Base-by-base conservation (phyloP, 1,139 yeast species). In the Geotrichum carabidarum region DNA sequence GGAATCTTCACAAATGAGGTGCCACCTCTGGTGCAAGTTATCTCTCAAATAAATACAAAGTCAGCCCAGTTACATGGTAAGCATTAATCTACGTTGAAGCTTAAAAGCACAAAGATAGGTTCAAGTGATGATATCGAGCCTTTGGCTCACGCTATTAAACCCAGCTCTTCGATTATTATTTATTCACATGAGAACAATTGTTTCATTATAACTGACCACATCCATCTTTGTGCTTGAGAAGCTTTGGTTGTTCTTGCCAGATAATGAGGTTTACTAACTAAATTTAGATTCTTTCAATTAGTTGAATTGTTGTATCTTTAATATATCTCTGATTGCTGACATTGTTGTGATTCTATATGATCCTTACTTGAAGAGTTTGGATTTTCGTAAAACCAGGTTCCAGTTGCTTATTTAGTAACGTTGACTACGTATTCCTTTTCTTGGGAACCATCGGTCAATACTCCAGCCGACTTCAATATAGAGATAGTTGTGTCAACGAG, bases 401-500 rank as follows among this genome's bases (percentile, higher is more conserved):
- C 12, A 12, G 11, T 4, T 34, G 34, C 11, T 18, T 40, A 40
- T 8, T 40, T 40, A 8, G 27, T 40, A 41, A 51, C 44, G 18
- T 38, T 45, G 31, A 48, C 53, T 27, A 42, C 51, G 34, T 55
- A 68, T 22, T 54, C 59, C 38, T 58, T 54, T 4, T 15, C 14
- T 15, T 60, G 64, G 35, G 69, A 65, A 15, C 54, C 59, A 7
- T 58, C 62, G n/a, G 65, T 66, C 40, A 73, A 58, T 2, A 83
- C 88, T 4, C 83, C 84, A 1, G 91, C 89, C 14, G 78, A 70
- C 60, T 77, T 72, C 60, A 87, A 75, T n/a, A 83, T 78, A 9
- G 71, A 66, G n/a, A 75, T 64, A 7, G 93, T 85, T 60, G 82
- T 82, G n/a, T 69, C 70, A 22, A 83, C 78, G 14, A 82, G 79